Evolutionary conservation across 2,329 filamentous ascomycete species (phyloP).

Genomic region (Colletotrichum tabaci): DNA sequence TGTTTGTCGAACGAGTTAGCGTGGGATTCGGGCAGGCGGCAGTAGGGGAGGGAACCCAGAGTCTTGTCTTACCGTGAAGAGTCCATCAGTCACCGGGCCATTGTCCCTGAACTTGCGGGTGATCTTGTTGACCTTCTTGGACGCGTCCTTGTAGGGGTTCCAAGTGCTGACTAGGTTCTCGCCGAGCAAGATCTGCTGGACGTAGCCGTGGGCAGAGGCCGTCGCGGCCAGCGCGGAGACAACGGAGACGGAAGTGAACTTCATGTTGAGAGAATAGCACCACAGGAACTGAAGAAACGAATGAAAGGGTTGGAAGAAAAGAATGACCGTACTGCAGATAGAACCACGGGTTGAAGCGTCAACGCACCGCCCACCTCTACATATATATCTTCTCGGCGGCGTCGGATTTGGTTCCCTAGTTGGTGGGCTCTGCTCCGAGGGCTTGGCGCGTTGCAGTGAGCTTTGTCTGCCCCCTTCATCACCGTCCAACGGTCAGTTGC

Average conservation of each 20-base stretch:
- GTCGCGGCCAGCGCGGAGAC: slow-evolving; percentile 40
- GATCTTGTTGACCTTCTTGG: slow-evolving; percentile 48
- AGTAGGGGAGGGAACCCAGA: neutral
- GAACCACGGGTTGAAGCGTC: rapidly evolving
- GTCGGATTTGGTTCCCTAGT: slow-evolving; percentile 1
- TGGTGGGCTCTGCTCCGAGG: slow-evolving; percentile 13
- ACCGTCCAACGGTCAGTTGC: neutral
- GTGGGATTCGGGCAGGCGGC: too few relatives aligned
- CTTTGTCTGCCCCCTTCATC: slow-evolving; percentile 8
- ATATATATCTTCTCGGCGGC: neutral
- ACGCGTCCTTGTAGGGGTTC: slow-evolving; percentile 49
- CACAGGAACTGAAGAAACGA: slow-evolving; percentile 7
- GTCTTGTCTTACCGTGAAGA: slow-evolving; percentile 40
- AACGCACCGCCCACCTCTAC: neutral
- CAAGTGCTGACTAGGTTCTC: slow-evolving; percentile 47
- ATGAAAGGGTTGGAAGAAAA: neutral
- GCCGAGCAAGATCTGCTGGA: slow-evolving; percentile 38
- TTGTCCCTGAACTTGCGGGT: slow-evolving; percentile 48
- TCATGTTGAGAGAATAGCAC: neutral
- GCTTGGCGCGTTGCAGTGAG: slow-evolving; percentile 21
- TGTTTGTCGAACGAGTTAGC: slow-evolving; percentile 24
- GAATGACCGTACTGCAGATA: neutral
- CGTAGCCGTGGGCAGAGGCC: slow-evolving; percentile 39
- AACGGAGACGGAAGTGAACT: slow-evolving; percentile 14
- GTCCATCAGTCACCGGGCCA: slow-evolving; percentile 48